Conservation (phyloP, 163 green algal genomes). For the Trebouxia gelatinosa region DNA sequence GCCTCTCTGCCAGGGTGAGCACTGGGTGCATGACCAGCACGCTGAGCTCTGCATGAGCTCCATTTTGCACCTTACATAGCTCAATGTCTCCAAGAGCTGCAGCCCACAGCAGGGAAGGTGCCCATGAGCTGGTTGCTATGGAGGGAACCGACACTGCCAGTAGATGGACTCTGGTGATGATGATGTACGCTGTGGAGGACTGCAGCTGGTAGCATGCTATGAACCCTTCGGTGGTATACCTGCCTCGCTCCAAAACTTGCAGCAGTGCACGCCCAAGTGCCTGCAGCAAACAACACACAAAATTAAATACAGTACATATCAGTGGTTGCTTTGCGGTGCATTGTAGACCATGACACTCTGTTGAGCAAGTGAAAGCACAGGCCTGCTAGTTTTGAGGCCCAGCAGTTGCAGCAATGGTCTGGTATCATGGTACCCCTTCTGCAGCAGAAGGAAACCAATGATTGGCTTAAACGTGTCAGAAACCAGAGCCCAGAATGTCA, state of each 20-base stretch:
- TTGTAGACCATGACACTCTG: too few relatives aligned
- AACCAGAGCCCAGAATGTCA: neutral
- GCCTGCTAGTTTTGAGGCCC: neutral
- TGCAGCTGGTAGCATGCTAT: constrained; percentile 29
- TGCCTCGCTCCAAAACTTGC: constrained; percentile 32
- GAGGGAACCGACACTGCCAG: neutral
- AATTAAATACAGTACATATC: neutral
- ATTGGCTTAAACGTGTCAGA: neutral
- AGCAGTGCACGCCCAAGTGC: constrained; percentile 53
- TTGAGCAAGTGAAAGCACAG: too few relatives aligned
- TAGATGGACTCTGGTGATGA: constrained; percentile 22
- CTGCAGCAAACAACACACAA: constrained; percentile 15
- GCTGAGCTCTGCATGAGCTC: neutral
- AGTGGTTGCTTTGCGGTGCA: neutral
- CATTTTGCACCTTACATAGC: neutral
- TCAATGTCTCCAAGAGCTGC: constrained; percentile 29
- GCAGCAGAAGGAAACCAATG: neutral
- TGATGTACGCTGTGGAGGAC: neutral
- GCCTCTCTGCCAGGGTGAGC: neutral
- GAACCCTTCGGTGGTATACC: constrained; percentile 8
- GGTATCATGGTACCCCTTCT: too few relatives aligned
- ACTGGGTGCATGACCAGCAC: neutral
- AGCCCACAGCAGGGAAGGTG: constrained; percentile 25
- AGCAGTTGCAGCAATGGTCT: neutral
- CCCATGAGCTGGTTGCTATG: constrained; percentile 4